Evolutionary conservation across 805 yeast species (phyloP).

Genomic region (Suhomyces canberraensis): DNA sequence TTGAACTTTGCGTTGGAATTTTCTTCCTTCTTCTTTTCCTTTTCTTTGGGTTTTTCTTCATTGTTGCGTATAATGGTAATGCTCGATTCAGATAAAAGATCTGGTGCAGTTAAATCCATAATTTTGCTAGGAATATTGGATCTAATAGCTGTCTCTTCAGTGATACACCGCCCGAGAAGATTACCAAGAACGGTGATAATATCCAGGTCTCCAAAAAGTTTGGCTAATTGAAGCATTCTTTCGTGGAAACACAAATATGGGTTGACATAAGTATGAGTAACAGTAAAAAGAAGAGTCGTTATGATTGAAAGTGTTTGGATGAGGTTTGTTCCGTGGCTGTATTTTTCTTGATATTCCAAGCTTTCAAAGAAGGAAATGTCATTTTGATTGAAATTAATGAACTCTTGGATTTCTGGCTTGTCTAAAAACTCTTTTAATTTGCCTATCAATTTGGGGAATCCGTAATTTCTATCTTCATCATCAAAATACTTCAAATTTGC

Average conservation of each 20-base stretch:
- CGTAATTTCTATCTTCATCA: slow-evolving; percentile 52
- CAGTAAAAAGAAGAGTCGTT: slow-evolving; percentile 46
- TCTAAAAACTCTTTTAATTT: slow-evolving; percentile 29
- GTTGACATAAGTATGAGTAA: slow-evolving; percentile 56
- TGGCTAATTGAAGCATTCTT: slow-evolving; percentile 40
- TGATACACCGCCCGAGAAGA: slow-evolving; percentile 48
- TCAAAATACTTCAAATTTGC: slow-evolving; percentile 57
- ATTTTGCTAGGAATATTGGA: slow-evolving; percentile 45
- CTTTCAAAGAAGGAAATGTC: slow-evolving; percentile 32
- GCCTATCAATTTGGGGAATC: slow-evolving; percentile 34
- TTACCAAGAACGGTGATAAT: slow-evolving; percentile 39
- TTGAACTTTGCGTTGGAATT: slow-evolving; percentile 58
- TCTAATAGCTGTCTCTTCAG: slow-evolving; percentile 58
- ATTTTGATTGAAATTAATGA: slow-evolving; percentile 26
- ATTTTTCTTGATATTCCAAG: neutral
- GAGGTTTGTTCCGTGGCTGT: slow-evolving; percentile 20
- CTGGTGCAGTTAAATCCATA: slow-evolving; percentile 42
- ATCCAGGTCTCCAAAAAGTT: slow-evolving; percentile 43
- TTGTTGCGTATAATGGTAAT: slow-evolving; percentile 39
- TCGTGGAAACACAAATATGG: slow-evolving; percentile 49
- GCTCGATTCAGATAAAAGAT: slow-evolving; percentile 32
- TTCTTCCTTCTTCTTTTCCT: slow-evolving; percentile 34
- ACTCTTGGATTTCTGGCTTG: slow-evolving; percentile 22
- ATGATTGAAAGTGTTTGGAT: slow-evolving; percentile 35
- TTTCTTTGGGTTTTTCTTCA: slow-evolving; percentile 35